These are phyloP conservation scores for Geotrichum carabidarum DNA, from an alignment of 1,139 yeast genomes.

Conservation along the genomic window DNA sequence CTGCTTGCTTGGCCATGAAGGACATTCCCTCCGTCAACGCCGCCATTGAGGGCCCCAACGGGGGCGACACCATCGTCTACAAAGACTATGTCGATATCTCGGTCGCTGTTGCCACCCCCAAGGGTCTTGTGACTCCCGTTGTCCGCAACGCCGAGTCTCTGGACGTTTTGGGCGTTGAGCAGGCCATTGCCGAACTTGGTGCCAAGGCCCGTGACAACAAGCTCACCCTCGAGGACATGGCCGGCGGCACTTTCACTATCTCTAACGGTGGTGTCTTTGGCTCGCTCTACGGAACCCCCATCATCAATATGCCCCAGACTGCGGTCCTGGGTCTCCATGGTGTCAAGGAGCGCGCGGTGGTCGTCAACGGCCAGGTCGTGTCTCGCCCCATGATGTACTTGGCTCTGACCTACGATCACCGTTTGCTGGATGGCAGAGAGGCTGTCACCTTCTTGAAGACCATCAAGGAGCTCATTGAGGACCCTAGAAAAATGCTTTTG, in stretches of 20 bases:
- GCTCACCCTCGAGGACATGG: conserved; percentile 95
- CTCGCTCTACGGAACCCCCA: conserved; percentile 96
- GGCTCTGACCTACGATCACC: conserved; percentile 97
- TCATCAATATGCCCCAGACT: conserved; percentile 96
- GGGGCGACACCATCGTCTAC: conserved; percentile 87
- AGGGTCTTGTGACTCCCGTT: conserved; percentile 97
- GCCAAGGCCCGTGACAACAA: conserved; percentile 95
- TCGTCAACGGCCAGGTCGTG: conserved; percentile 91
- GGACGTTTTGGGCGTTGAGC: conserved; percentile 82
- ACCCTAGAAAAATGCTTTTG: conserved; percentile 97
- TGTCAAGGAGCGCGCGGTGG: conserved; percentile 95
- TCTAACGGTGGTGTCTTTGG: conserved; percentile 99
- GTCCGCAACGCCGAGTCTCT: conserved; percentile 95
- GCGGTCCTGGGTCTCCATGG: conserved; percentile 98
- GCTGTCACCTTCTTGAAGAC: conserved; percentile 96
- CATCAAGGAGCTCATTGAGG: conserved; percentile 94
- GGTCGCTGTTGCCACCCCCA: conserved; percentile 97
- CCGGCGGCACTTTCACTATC: conserved; percentile 98
- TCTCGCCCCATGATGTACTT: conserved; percentile 99
- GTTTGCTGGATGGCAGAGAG: conserved; percentile 98
- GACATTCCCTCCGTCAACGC: conserved; percentile 95
- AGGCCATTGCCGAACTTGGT: conserved; percentile 77
- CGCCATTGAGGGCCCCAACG: conserved; percentile 66
- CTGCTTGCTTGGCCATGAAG: conserved; percentile 87
- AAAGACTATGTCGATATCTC: conserved; percentile 96